Evolutionary conservation across 495 filamentous ascomycete species (phyloP).

Genomic region (Aspergillus heteromorphus): DNA sequence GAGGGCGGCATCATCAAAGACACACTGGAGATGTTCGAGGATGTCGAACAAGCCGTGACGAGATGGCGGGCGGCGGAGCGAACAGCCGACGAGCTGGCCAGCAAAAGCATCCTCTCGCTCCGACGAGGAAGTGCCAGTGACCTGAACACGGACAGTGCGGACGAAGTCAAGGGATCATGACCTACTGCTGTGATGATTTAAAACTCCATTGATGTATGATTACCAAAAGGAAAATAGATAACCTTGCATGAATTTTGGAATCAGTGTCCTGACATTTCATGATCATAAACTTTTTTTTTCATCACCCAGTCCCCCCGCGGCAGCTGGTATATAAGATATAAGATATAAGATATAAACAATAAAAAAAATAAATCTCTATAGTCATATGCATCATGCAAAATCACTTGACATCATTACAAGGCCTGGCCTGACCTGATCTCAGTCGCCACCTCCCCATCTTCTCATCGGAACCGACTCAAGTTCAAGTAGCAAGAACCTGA

Average conservation of each 20-base stretch:
- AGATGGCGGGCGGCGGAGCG: constrained; percentile 57
- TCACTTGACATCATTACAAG: neutral
- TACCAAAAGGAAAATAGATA: constrained; percentile 6
- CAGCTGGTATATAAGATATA: no score
- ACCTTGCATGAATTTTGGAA: neutral
- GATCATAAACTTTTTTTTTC: neutral
- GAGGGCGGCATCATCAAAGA: constrained; percentile 80
- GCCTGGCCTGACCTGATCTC: neutral
- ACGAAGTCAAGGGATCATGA: constrained; percentile 35
- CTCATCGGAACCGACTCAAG: neutral
- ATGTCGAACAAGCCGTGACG: constrained; percentile 59
- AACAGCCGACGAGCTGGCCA: constrained; percentile 37
- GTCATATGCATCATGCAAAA: constrained; percentile 1
- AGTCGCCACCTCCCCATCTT: neutral
- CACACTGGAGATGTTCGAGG: constrained; percentile 74
- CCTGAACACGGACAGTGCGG: constrained; percentile 36
- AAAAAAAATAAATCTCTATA: neutral
- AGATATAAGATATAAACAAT: no score
- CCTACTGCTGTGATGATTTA: constrained; percentile 17
- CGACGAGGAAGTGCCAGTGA: constrained; percentile 41
- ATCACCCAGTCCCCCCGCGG: neutral
- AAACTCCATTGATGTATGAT: constrained; percentile 22
- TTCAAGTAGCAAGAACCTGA: constrained; percentile 11
- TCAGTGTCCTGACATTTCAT: constrained; percentile 5
- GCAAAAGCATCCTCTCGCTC: constrained; percentile 38